Conservation (phyloP, 352 stramenopile species). For the Phytophthora pini region DNA sequence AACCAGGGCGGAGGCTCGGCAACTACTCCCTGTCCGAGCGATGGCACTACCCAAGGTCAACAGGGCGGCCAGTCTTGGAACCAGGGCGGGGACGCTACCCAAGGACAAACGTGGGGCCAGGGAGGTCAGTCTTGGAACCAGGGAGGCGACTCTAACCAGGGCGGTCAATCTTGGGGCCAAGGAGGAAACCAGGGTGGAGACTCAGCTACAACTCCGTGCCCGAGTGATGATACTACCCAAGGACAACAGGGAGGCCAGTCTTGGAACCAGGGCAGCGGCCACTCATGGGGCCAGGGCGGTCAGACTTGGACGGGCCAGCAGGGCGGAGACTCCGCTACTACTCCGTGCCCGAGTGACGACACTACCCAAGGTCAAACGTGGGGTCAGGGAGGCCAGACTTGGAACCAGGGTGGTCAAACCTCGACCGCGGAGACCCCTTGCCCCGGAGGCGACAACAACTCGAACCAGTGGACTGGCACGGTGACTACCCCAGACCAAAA, state of each 20-base stretch:
- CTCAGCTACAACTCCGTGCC: background rate
- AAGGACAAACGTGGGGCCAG: slow-evolving; percentile 5
- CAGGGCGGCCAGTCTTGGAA: slow-evolving; percentile 1
- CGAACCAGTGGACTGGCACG: slow-evolving; percentile 22
- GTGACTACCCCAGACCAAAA: slow-evolving; percentile 19
- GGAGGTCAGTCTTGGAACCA: slow-evolving; percentile 3
- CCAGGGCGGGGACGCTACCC: slow-evolving; percentile 9
- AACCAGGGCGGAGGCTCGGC: background rate
- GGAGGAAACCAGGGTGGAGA: background rate
- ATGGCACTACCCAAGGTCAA: background rate
- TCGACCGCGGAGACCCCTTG: slow-evolving; percentile 18
- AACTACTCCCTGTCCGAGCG: background rate
- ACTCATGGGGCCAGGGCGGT: slow-evolving; percentile 1
- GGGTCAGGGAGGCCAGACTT: slow-evolving; percentile 12
- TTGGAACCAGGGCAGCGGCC: slow-evolving; percentile 3
- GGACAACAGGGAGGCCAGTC: background rate
- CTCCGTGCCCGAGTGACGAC: slow-evolving; percentile 13
- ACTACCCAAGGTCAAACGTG: slow-evolving; percentile 9
- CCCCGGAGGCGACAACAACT: slow-evolving; percentile 6
- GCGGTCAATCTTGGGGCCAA: background rate
- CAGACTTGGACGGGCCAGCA: slow-evolving; percentile 11
- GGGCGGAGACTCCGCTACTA: slow-evolving; percentile 11
- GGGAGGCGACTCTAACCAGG: background rate
- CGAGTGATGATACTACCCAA: slow-evolving; percentile 1
- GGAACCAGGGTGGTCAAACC: slow-evolving; percentile 9